Conservation (phyloP, 192 early-diverging fungal species). For the Backusella sp. region DNA sequence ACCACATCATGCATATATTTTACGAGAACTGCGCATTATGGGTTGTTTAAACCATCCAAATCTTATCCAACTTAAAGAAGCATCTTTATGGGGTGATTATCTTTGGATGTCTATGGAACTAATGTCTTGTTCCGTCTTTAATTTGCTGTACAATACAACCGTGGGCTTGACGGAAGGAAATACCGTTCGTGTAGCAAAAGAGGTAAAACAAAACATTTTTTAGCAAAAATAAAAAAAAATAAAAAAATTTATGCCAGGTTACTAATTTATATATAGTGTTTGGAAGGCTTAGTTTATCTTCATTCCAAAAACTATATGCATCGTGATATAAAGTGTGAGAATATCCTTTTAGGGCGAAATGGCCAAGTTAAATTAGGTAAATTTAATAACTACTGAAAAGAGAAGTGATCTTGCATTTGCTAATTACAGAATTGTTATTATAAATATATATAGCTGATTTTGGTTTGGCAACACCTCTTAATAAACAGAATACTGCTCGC, state of each 20-base stretch:
- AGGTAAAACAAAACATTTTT: constrained; percentile 18
- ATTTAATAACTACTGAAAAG: background rate
- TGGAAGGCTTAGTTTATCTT: constrained; percentile 42
- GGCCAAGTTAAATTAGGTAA: constrained; percentile 45
- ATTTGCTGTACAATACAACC: constrained; percentile 38
- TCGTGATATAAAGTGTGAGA: constrained; percentile 51
- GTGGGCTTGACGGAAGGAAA: constrained; percentile 38
- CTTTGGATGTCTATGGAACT: constrained; percentile 45
- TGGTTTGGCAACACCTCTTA: constrained; percentile 35
- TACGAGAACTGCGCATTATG: constrained; percentile 43
- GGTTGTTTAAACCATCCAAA: constrained; percentile 39
- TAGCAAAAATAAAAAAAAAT: background rate
- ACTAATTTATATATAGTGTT: constrained; percentile 19
- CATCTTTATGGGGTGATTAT: constrained; percentile 38
- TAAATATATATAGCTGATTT: constrained; percentile 22
- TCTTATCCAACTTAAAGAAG: constrained; percentile 33
- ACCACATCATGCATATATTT: constrained; percentile 37
- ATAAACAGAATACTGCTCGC: constrained; percentile 19
- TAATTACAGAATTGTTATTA: background rate
- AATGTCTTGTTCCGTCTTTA: constrained; percentile 42
- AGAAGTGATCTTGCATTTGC: background rate
- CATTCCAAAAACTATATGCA: constrained; percentile 48
- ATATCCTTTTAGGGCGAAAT: constrained; percentile 37
- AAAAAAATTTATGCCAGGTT: background rate
- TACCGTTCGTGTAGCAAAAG: constrained; percentile 34